These are phyloP conservation scores for Leptographium wingfieldii DNA, from an alignment of 2,329 filamentous ascomycete species.

Conservation along the genomic window DNA sequence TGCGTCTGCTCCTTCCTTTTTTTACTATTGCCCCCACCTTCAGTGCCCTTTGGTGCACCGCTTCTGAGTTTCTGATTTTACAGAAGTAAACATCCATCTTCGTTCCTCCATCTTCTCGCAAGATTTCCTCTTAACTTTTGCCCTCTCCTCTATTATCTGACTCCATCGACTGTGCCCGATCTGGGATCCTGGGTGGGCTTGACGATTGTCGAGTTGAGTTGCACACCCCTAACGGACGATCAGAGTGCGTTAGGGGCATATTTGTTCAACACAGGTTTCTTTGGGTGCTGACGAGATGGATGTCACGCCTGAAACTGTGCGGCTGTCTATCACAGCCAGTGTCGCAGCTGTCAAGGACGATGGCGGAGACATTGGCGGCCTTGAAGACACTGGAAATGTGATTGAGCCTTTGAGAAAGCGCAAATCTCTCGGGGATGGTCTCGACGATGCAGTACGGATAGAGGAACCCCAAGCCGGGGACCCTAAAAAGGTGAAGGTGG, in stretches of 20 bases:
- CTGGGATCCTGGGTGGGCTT: not conserved
- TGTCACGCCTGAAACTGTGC: not conserved
- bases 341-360: not conserved
- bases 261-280: not conserved
- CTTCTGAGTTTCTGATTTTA: not conserved
- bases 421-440: slow-evolving; percentile 12
- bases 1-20: not conserved
- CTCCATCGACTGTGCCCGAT: not conserved
- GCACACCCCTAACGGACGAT: not conserved
- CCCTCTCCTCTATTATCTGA: not conserved
- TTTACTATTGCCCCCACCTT: not conserved
- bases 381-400: not conserved
- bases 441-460: slow-evolving; percentile 1
- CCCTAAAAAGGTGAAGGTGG: slow-evolving; percentile 19
- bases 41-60: not conserved
- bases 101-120: not conserved
- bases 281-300: not conserved
- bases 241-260: not conserved
- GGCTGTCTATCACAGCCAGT: not conserved
- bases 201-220: not conserved
- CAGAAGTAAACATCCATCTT: not conserved
- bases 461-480: not conserved
- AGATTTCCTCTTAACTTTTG: not conserved
- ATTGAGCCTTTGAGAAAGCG: slow-evolving; percentile 16
- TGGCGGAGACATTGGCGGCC: not conserved